phyloP scores from a whole-genome alignment of 2,329 filamentous ascomycete genomes.

The Pezicula neosporulosa region DNA sequence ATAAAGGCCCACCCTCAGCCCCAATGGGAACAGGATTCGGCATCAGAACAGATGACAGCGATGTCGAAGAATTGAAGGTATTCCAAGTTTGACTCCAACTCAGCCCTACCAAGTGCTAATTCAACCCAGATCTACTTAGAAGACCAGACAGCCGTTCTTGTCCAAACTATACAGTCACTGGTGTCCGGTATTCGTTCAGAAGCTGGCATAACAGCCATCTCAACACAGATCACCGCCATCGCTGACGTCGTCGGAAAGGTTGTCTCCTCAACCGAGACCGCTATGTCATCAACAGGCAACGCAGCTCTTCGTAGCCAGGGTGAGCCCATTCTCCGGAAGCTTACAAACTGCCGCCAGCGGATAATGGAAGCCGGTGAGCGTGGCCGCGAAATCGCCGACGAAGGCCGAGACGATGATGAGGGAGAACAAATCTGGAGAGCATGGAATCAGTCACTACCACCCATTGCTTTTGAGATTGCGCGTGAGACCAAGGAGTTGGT shows the following conservation, averaged over 20 bases:
- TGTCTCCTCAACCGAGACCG: slow-evolving; percentile 59
- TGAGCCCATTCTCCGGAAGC: slow-evolving; percentile 47
- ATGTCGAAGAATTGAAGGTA: slow-evolving; percentile 60
- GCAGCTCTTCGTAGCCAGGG: slow-evolving; percentile 47
- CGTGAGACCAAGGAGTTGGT: slow-evolving; percentile 76
- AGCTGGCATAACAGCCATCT: slow-evolving; percentile 60
- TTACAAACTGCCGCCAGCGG: slow-evolving; percentile 62
- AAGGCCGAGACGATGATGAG: slow-evolving; percentile 46
- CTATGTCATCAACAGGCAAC: slow-evolving; percentile 47
- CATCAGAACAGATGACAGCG: slow-evolving; percentile 37
- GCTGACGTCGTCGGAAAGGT: slow-evolving; percentile 68
- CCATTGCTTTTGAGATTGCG: slow-evolving; percentile 83
- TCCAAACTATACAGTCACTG: slow-evolving; percentile 78
- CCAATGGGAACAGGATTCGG: slow-evolving; percentile 36
- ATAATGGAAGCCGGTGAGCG: slow-evolving; percentile 61
- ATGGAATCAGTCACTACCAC: slow-evolving; percentile 70
- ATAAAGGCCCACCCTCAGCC: slow-evolving; percentile 19
- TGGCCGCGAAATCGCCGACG: slow-evolving; percentile 55
- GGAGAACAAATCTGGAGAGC: slow-evolving; percentile 54
- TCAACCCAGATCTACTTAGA: slow-evolving; percentile 66
- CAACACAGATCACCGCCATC: slow-evolving; percentile 68
- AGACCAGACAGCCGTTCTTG: slow-evolving; percentile 75
- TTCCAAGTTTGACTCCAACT: slow-evolving; percentile 8
- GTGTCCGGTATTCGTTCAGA: slow-evolving; percentile 69
- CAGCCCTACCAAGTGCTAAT: slow-evolving; percentile 13